Percentiles rank a stretch among this genome's conserved stretches.
Conservation (phyloP, 495 filamentous ascomycete genomes). For the Hypoxylon fuscum region DNA sequence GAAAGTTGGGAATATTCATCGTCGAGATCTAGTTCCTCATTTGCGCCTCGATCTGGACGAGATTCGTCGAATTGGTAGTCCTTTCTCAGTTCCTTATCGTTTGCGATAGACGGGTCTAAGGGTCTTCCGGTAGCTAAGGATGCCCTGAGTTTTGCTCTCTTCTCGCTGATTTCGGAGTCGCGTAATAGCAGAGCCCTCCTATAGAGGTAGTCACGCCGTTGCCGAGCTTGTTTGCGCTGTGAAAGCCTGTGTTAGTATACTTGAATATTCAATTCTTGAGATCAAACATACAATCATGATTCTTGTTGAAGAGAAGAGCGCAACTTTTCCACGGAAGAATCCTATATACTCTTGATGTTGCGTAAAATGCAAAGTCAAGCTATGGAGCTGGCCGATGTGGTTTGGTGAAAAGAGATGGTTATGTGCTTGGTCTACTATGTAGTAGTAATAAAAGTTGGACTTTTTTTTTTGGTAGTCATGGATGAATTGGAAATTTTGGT, state of each 20-base stretch:
- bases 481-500: slow-evolving; percentile 36
- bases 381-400: no score
- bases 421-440: no score
- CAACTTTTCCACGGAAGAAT: background rate
- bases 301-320: background rate
- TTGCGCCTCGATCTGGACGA: slow-evolving; percentile 62
- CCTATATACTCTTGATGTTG: no score
- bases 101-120: slow-evolving; percentile 84
- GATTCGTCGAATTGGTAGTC: slow-evolving; percentile 96
- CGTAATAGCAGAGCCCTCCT: slow-evolving; percentile 72
- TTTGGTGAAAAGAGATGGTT: no score
- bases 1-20: slow-evolving; percentile 92
- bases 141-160: slow-evolving; percentile 83
- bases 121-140: slow-evolving; percentile 84
- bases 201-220: slow-evolving; percentile 95
- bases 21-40: slow-evolving; percentile 82
- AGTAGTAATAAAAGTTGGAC: no score
- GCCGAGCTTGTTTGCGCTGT: slow-evolving; percentile 77
- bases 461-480: no score
- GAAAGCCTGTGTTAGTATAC: slow-evolving; percentile 33
- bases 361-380: no score
- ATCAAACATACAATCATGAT: slow-evolving; percentile 40
- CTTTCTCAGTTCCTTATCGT: slow-evolving; percentile 84
- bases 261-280: slow-evolving; percentile 1
- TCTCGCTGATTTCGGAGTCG: slow-evolving; percentile 91